Conservation (phyloP, 148 eudicot genomes). For the Rhododendron henanense region DNA sequence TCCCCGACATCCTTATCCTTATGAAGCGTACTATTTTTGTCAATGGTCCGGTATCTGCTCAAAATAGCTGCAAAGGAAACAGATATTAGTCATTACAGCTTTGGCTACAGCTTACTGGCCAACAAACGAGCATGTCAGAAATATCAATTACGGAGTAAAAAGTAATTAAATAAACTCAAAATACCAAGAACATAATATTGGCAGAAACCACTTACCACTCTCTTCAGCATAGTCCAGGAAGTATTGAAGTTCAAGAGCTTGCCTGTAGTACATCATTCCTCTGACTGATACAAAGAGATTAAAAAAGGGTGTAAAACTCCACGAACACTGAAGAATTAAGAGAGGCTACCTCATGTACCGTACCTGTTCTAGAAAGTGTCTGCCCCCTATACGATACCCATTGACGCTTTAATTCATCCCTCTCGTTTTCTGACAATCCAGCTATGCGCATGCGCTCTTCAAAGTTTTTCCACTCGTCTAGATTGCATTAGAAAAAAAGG, state of each 20-base stretch:
- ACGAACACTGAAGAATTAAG: neutral
- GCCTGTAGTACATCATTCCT: constrained; percentile 98
- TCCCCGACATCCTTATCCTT: constrained; percentile 15
- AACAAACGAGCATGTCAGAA: neutral
- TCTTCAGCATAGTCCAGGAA: constrained; percentile 81
- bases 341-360: constrained; percentile 9
- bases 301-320: constrained; percentile 25
- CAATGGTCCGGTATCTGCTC: constrained; percentile 76
- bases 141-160: neutral
- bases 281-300: constrained; percentile 56
- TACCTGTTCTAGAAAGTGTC: constrained; percentile 98
- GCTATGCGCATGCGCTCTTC: constrained; percentile 31
- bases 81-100: constrained; percentile 1
- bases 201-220: constrained; percentile 41
- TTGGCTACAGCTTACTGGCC: neutral
- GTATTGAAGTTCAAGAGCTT: constrained; percentile 91
- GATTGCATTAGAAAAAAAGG: constrained; percentile 13
- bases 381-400: constrained; percentile 99
- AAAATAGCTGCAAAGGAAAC: constrained; percentile 57
- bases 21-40: constrained; percentile 40
- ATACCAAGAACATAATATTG: neutral
- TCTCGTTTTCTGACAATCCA: constrained; percentile 45
- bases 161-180: neutral
- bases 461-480: constrained; percentile 90
- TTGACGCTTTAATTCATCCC: constrained; percentile 56